Base-by-base conservation (phyloP, 371 early-diverging fungal species). In the Mucor indicus region DNA sequence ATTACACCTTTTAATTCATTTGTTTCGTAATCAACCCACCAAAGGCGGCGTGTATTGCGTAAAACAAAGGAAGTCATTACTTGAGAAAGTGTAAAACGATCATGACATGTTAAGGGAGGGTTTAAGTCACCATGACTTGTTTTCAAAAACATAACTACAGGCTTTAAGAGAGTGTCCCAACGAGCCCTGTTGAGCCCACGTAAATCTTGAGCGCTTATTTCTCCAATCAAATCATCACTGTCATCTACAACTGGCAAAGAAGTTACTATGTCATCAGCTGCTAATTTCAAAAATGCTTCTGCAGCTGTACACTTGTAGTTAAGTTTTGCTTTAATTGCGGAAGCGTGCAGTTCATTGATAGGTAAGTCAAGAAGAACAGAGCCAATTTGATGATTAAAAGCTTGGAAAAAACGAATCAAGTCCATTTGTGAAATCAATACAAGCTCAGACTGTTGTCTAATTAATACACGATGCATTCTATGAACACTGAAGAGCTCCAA, bases 391-490 rank as follows among this genome's bases (percentile, higher is more conserved):
- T 84, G 85, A 31, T 82, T 82, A 37, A 75, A 62, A 1, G 69
- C 54, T 30, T 80, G 69, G 17, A 84, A 61, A 44, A 69, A 84
- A 12, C 74, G 67, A 20, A 80, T 63, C 16, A 81, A 67, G 42
- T 84, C 85, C 48, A 79, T 79, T 62, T 84, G 85, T 6, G 81
- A 80, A 7, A 81, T 38, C 15, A 84, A 56, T 1, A 75, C 64
- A 32, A 46, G 22, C 7, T 20, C 20, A 3, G 59, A 60, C 10
- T 59, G 42, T n/a, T n/a, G n/a, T n/a, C n/a, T n/a, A 16, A 82
- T 75, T 4, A 82, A 60, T 1, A 80, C 77, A 20, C 83, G 72
- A 48, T 82, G 83, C 7, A 64, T 60, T 4, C 64, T 53, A 32
- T 68, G 66, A n/a, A n/a, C n/a, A 33, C 75, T 76, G 47, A 83